A percentile compares a stretch with the other conserved stretches of the same genome.
Conservation (phyloP, 441 rosid genomes). For the Pelargonium myrrhifolium region DNA sequence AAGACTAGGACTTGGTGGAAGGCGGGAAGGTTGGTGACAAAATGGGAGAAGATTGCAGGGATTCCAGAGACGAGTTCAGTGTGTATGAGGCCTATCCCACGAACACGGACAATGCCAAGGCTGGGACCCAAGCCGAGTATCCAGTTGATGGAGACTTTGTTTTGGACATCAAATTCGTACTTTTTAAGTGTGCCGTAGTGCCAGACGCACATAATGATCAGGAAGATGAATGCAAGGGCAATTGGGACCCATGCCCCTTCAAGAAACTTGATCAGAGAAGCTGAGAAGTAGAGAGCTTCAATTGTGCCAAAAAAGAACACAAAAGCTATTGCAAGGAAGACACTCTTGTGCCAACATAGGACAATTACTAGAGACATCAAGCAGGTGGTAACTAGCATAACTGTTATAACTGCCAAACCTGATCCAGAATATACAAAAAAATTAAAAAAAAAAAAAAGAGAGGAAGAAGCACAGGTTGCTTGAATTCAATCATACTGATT, state of each 20-base stretch:
- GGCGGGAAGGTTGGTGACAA: slow-evolving; percentile 93
- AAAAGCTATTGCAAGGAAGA: slow-evolving; percentile 56
- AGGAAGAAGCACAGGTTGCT: too few species aligned
- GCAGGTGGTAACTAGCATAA: slow-evolving; percentile 95
- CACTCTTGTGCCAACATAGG: slow-evolving; percentile 84
- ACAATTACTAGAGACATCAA: slow-evolving; percentile 56
- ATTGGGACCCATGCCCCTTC: slow-evolving; percentile 99
- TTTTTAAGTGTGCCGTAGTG: slow-evolving; percentile 86
- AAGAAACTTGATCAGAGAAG: slow-evolving; percentile 79
- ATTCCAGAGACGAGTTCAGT: slow-evolving; percentile 85
- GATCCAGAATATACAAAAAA: slow-evolving; percentile 29
- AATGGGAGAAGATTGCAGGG: slow-evolving; percentile 90
- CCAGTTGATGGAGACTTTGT: slow-evolving; percentile 93
- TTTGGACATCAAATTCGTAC: slow-evolving; percentile 80
- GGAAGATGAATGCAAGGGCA: slow-evolving; percentile 68
- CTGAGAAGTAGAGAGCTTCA: slow-evolving; percentile 89
- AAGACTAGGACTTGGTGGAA: slow-evolving; percentile 82
- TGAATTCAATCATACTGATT: too few species aligned
- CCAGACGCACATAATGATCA: slow-evolving; percentile 89
- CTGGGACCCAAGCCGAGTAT: slow-evolving; percentile 88
- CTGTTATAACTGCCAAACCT: slow-evolving; percentile 96
- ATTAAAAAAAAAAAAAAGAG: too few species aligned
- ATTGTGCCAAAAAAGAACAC: slow-evolving; percentile 74
- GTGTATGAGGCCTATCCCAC: slow-evolving; percentile 86
- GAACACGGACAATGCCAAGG: slow-evolving; percentile 84